A percentile compares a stretch with the other conserved stretches of the same genome.
Conservation (phyloP, 352 stramenopile species). For the Phytophthora multivora region DNA sequence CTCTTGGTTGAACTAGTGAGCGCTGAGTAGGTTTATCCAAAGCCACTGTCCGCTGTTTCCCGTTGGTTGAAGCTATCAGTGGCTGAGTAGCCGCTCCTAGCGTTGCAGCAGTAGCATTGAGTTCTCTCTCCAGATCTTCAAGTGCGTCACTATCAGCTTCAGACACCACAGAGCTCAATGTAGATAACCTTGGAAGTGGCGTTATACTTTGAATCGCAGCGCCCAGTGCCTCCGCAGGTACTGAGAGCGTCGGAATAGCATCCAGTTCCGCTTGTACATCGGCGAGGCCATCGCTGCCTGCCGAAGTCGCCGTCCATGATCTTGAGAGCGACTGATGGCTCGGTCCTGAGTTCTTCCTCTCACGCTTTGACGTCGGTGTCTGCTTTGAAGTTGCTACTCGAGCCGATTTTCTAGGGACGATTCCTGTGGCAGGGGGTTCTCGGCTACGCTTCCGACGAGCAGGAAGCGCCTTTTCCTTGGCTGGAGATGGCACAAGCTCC, state of each 20-base stretch:
- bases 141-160: slow-evolving; percentile 39
- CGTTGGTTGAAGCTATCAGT: slow-evolving; percentile 2
- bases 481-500: slow-evolving; percentile 6
- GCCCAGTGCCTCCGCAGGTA: background rate
- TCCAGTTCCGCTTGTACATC: slow-evolving; percentile 43
- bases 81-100: background rate
- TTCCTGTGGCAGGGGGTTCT: slow-evolving; percentile 4
- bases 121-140: slow-evolving; percentile 38
- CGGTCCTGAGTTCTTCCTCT: slow-evolving; percentile 10
- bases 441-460: slow-evolving; percentile 6
- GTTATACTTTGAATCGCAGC: background rate
- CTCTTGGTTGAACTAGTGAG: background rate
- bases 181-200: slow-evolving; percentile 15
- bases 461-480: slow-evolving; percentile 1
- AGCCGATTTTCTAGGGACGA: slow-evolving; percentile 7
- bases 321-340: slow-evolving; percentile 21
- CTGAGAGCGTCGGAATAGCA: slow-evolving; percentile 6
- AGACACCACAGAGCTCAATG: slow-evolving; percentile 24
- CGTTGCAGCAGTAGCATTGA: slow-evolving; percentile 15
- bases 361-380: slow-evolving; percentile 8
- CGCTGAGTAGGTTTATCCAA: slow-evolving; percentile 8
- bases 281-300: slow-evolving; percentile 36
- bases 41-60: slow-evolving; percentile 1
- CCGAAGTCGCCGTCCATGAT: slow-evolving; percentile 26
- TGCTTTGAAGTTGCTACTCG: background rate